These are phyloP conservation scores for Craterostigma plantagineum DNA, from an alignment of 257 asterid genomes.

Conservation along the genomic window DNA sequence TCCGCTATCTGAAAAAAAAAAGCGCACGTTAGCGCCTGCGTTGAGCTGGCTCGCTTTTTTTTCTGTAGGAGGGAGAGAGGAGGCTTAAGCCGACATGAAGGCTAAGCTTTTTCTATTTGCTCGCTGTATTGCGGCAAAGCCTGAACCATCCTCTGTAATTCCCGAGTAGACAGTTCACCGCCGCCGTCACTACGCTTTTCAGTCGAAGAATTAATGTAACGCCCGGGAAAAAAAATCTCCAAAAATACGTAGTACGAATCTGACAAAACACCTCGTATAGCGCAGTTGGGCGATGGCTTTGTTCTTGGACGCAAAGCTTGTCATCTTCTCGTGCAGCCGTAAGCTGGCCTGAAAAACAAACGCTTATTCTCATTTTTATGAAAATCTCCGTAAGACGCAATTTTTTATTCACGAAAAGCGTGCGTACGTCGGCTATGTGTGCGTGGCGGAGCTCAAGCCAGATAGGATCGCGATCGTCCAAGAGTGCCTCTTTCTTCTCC, in stretches of 20 bases:
- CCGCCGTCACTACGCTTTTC: conserved; percentile 47
- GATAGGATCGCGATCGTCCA: conserved; percentile 97
- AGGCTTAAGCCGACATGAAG: conserved; percentile 99
- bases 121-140: conserved; percentile 99
- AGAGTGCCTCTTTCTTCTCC: conserved; percentile 88
- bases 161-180: conserved; percentile 82
- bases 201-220: conserved; percentile 2
- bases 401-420: too few species aligned
- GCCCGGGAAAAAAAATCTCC: too few species aligned
- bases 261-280: conserved; percentile 59
- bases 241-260: neutral
- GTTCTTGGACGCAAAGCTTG: conserved; percentile 71
- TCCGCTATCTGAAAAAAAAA: conserved; percentile 61
- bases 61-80: too few species aligned
- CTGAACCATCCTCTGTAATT: conserved; percentile 97
- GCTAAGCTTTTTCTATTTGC: conserved; percentile 95
- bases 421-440: conserved; percentile 92
- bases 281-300: conserved; percentile 98
- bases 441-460: conserved; percentile 99
- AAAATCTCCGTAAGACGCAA: too few species aligned
- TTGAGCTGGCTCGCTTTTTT: too few species aligned
- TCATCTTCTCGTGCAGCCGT: conserved; percentile 92
- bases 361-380: conserved; percentile 2
- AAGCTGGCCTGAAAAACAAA: conserved; percentile 84
- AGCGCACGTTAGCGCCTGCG: too few species aligned